Percentiles rank a stretch among this genome's conserved stretches.
phyloP scores from a whole-genome alignment of 192 early-diverging fungal genomes.

The Backusella australiensis region DNA sequence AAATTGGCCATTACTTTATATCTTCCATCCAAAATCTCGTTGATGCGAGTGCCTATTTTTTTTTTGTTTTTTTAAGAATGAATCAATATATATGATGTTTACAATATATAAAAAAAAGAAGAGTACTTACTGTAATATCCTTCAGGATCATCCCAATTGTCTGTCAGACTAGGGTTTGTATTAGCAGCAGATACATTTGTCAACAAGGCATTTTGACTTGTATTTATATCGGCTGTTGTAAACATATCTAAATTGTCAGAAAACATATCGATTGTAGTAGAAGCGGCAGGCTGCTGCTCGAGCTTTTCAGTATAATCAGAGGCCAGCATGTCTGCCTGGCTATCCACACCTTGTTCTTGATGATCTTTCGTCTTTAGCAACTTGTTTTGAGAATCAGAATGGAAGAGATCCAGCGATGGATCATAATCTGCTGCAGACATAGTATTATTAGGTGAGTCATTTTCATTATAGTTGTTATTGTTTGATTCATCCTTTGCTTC shows the following conservation, averaged over 20 bases:
- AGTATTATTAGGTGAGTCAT: constrained; percentile 31
- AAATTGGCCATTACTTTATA: constrained; percentile 84
- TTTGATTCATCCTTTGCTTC: constrained; percentile 32
- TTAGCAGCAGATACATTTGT: constrained; percentile 38
- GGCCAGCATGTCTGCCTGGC: constrained; percentile 59
- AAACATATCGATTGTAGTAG: constrained; percentile 68
- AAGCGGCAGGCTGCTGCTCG: constrained; percentile 25
- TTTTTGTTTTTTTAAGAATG: constrained; percentile 6
- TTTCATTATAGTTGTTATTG: constrained; percentile 25
- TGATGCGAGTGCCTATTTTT: constrained; percentile 65
- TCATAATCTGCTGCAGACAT: constrained; percentile 78
- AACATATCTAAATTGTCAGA: constrained; percentile 72
- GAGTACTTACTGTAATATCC: constrained; percentile 89
- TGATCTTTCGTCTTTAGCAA: constrained; percentile 45
- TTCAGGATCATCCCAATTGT: constrained; percentile 96
- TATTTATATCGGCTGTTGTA: constrained; percentile 34
- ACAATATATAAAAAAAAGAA: neutral
- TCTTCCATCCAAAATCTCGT: constrained; percentile 82
- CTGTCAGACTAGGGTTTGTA: constrained; percentile 58
- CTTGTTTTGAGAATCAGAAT: constrained; percentile 46
- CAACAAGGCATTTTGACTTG: constrained; percentile 39
- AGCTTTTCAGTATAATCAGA: constrained; percentile 58
- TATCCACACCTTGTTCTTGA: constrained; percentile 38
- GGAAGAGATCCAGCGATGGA: constrained; percentile 73
- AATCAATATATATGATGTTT: neutral